Evolutionary conservation across 108 stramenopile species (phyloP).

Genomic region (Poteriospumella lacustris): DNA sequence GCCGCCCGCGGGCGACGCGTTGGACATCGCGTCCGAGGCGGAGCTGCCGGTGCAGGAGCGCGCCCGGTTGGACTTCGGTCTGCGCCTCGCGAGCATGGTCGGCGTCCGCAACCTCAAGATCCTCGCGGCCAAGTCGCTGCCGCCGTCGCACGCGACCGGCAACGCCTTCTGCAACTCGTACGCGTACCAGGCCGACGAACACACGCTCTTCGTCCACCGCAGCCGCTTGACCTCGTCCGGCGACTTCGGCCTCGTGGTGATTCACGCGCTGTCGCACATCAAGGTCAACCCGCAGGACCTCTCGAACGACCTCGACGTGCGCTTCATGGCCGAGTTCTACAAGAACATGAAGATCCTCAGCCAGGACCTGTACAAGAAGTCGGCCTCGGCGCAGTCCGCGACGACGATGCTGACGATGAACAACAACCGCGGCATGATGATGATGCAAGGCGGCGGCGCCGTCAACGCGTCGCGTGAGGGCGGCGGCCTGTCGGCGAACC

Average conservation of each 20-base stretch:
- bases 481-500: too few species aligned
- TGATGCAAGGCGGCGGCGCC: too few species aligned
- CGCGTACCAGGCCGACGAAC: not conserved
- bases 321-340: slow-evolving; percentile 33
- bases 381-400: not conserved
- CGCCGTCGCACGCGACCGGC: not conserved
- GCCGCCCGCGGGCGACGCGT: not conserved
- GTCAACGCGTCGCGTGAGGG: too few species aligned
- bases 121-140: slow-evolving; percentile 3
- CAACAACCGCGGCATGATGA: too few species aligned
- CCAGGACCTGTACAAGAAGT: slow-evolving; percentile 22
- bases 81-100: not conserved
- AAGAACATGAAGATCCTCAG: slow-evolving; percentile 31
- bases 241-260: slow-evolving; percentile 30
- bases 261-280: slow-evolving; percentile 39
- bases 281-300: slow-evolving; percentile 39
- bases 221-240: slow-evolving; percentile 25
- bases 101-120: slow-evolving; percentile 2
- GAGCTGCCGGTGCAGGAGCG: slow-evolving; percentile 17
- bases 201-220: slow-evolving; percentile 16
- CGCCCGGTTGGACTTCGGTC: slow-evolving; percentile 25
- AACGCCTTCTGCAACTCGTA: slow-evolving; percentile 43
- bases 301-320: slow-evolving; percentile 6
- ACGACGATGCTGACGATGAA: too few species aligned
- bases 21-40: not conserved